Percentiles rank a stretch among this genome's conserved stretches.
These are phyloP conservation scores for Bolboschoenus planiculmis DNA, from an alignment of 176 grass and related monocot species.

Conservation along the genomic window DNA sequence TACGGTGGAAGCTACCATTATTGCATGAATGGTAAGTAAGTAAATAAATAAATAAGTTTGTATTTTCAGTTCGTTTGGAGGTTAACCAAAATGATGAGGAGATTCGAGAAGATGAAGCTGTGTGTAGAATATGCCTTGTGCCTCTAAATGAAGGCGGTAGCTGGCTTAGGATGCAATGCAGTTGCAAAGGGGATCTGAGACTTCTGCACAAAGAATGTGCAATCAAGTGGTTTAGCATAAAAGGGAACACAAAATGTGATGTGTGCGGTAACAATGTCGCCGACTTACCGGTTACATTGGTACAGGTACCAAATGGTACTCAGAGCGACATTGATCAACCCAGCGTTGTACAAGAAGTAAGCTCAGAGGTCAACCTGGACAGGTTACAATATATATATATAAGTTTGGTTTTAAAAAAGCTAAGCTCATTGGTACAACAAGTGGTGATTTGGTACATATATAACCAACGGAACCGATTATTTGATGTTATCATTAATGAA, in stretches of 20 bases:
- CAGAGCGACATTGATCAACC: background rate
- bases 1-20: no score
- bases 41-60: background rate
- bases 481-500: background rate
- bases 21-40: background rate
- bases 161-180: slow-evolving; percentile 58
- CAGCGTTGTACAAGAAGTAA: background rate
- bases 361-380: background rate
- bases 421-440: background rate
- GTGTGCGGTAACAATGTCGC: slow-evolving; percentile 53
- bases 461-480: background rate
- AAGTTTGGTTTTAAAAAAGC: background rate
- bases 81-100: slow-evolving; percentile 22
- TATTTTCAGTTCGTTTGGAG: background rate
- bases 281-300: slow-evolving; percentile 63
- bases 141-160: slow-evolving; percentile 31
- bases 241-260: slow-evolving; percentile 58
- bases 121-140: slow-evolving; percentile 65
- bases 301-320: slow-evolving; percentile 4
- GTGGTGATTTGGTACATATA: background rate
- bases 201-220: slow-evolving; percentile 55
- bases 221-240: slow-evolving; percentile 69
- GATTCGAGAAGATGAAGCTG: slow-evolving; percentile 41
- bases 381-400: background rate
- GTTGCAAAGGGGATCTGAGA: slow-evolving; percentile 63